Percentiles rank a stretch among this genome's conserved stretches.
Conservation (phyloP, 2,329 filamentous ascomycete species). For the Aspergillus fijiensis region DNA sequence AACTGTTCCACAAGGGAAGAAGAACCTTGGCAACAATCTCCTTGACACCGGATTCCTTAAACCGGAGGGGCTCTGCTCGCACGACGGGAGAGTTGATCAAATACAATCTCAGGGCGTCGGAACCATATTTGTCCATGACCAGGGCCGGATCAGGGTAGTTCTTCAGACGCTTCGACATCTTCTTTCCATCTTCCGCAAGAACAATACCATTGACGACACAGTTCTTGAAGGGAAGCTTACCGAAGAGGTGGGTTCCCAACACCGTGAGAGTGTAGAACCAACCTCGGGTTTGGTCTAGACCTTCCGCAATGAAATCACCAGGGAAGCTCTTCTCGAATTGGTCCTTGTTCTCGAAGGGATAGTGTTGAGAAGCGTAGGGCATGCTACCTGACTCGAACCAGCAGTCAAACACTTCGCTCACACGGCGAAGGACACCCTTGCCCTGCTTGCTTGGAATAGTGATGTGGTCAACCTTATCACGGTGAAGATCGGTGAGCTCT, state of each 20-base stretch:
- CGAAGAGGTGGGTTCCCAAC: conserved; percentile 83
- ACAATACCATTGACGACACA: conserved; percentile 97
- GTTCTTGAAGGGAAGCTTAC: conserved; percentile 84
- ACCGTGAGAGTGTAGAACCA: conserved; percentile 97
- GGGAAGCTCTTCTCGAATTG: conserved; percentile 79
- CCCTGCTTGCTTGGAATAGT: conserved; percentile 89
- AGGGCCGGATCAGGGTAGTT: conserved; percentile 88
- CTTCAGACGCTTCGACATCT: conserved; percentile 97
- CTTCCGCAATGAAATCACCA: conserved; percentile 91
- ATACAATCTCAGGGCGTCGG: conserved; percentile 90
- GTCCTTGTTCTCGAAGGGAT: conserved; percentile 85
- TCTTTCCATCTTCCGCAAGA: conserved; percentile 91
- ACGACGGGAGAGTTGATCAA: conserved; percentile 97
- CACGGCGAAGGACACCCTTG: conserved; percentile 75
- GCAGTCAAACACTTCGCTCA: conserved; percentile 91
- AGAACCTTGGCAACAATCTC: conserved; percentile 92
- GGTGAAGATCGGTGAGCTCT: conserved; percentile 81
- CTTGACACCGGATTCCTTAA: conserved; percentile 90
- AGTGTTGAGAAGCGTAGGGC: conserved; percentile 89
- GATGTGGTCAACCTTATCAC: conserved; percentile 90
- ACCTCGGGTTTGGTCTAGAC: conserved; percentile 87
- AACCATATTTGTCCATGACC: conserved; percentile 84
- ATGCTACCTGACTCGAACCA: conserved; percentile 97
- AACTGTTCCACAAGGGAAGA: conserved; percentile 91
- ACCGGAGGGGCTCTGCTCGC: conserved; percentile 81